Evolutionary conservation across 495 filamentous ascomycete genomes (phyloP).

Genomic region (Articulospora tetracladia): DNA sequence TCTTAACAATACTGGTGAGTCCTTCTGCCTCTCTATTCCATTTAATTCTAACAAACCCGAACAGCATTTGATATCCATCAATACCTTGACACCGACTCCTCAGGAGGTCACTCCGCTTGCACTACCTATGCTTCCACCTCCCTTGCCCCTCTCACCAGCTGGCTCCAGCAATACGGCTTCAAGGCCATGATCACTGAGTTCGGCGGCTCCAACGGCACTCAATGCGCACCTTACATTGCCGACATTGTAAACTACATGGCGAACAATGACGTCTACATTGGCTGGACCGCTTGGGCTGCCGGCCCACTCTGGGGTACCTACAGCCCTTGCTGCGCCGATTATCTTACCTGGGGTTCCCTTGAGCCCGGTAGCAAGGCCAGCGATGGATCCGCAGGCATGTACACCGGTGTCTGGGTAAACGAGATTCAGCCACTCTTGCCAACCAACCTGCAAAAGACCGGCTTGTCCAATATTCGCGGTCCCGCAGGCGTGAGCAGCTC

Average conservation of each 20-base stretch:
- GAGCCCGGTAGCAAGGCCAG: slow-evolving; percentile 42
- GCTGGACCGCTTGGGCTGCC: slow-evolving; percentile 51
- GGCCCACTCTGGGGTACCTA: slow-evolving; percentile 45
- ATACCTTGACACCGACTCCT: slow-evolving; percentile 48
- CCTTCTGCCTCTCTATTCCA: background rate
- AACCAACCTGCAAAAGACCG: slow-evolving; percentile 29
- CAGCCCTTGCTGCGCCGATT: slow-evolving; percentile 45
- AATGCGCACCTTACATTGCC: slow-evolving; percentile 38
- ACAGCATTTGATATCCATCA: slow-evolving; percentile 45
- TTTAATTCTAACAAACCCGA: background rate
- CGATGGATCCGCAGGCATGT: slow-evolving; percentile 40
- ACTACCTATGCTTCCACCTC: slow-evolving; percentile 33
- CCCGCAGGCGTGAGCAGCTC: background rate
- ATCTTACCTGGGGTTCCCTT: slow-evolving; percentile 37
- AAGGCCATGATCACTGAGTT: slow-evolving; percentile 54
- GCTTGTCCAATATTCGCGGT: slow-evolving; percentile 14
- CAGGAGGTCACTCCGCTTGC: slow-evolving; percentile 38
- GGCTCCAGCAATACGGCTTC: slow-evolving; percentile 43
- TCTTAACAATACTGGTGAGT: slow-evolving; percentile 34
- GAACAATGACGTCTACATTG: slow-evolving; percentile 46
- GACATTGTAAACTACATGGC: slow-evolving; percentile 45
- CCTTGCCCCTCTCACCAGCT: slow-evolving; percentile 39
- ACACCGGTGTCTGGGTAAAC: slow-evolving; percentile 40
- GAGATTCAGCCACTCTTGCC: slow-evolving; percentile 42
- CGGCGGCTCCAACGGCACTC: slow-evolving; percentile 43